Base-by-base conservation (phyloP, 192 early-diverging fungal genomes). In the Obelidium mucronatum region DNA sequence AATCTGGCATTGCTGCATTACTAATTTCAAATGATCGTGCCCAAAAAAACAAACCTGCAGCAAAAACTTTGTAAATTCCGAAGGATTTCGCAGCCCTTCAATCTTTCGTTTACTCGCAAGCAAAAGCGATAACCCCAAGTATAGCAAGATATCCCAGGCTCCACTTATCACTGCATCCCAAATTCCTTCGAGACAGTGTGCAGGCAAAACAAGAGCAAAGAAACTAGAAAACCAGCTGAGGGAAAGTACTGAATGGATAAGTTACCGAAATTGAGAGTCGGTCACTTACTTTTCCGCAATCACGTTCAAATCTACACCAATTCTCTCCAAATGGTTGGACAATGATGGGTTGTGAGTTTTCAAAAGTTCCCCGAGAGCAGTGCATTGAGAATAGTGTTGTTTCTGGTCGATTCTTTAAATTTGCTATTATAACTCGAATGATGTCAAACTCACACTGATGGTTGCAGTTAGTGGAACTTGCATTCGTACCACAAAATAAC, bases 161-260 rank as follows among this genome's bases (percentile, higher is more conserved):
- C 73, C 61, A 15, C 36, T 24, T 42, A 64, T 42, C 1, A 51
- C 44, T 11, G 35, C 74, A 61, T 87, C 86, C 81, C 82, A 87
- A 30, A 87, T 53, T 31, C 81, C 76, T 71, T 82, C 80, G 5
- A 71, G 30, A 34, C 72, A 81, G 26, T 86, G 75, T 26, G 79
- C 67, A 17, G 79, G 78, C 2, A 86, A 2, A 5, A 83, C 74
- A 44, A 24, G 59, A 26, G 79, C 39, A 68, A 82, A 86, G 66
- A 74, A 79, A 35, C 79, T 81, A 17, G 59, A 67, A 54, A 78
- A 86, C 84, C 84, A 86, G 4, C 73, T 79, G 17, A 17, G 26
- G 36, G 33, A 65, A 31, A 61, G 30, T 26, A 26, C 13, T 28
- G 59, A 31, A 48, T 48, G 44, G 44, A 48, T 48, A 61, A 26